phyloP scores from a whole-genome alignment of 768 basidiomycete species.

The Gloeopeniophorella convolvens region DNA sequence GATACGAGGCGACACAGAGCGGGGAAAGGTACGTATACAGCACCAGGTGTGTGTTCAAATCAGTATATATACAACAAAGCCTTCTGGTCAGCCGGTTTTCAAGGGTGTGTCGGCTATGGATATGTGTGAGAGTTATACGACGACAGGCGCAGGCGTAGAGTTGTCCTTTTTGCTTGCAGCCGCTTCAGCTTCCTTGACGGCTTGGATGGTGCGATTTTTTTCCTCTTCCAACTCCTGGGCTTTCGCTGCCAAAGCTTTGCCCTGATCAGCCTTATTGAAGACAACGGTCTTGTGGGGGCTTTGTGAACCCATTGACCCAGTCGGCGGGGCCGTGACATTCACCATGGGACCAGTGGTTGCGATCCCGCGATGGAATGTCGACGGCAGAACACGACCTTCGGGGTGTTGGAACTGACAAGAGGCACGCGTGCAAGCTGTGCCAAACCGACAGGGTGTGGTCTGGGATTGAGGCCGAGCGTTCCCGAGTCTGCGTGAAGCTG shows the following conservation, averaged over 20 bases:
- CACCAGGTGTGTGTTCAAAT: background rate
- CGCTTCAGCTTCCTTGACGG: constrained; percentile 57
- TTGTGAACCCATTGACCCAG: constrained; percentile 56
- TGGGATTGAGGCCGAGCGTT: constrained; percentile 13
- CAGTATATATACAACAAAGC: constrained; percentile 6
- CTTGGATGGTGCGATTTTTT: constrained; percentile 55
- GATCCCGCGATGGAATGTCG: constrained; percentile 75
- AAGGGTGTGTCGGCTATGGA: too few species aligned
- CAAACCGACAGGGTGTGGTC: constrained; percentile 63
- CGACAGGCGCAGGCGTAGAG: constrained; percentile 35
- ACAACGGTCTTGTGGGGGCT: constrained; percentile 67
- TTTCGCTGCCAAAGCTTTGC: constrained; percentile 36
- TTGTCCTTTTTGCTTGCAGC: constrained; percentile 58
- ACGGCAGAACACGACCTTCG: constrained; percentile 72
- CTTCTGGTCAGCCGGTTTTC: too few species aligned
- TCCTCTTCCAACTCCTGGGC: constrained; percentile 64
- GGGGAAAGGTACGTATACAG: constrained; percentile 74
- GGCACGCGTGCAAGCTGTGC: constrained; percentile 72
- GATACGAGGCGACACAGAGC: constrained; percentile 25
- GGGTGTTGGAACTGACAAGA: constrained; percentile 79
- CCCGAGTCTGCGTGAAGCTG: constrained; percentile 21
- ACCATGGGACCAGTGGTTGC: constrained; percentile 54
- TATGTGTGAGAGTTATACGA: constrained; percentile 16
- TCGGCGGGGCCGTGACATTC: constrained; percentile 53
- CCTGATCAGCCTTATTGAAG: constrained; percentile 47